Base-by-base conservation (phyloP, 1,139 yeast species). In the Hansenula anomala region DNA sequence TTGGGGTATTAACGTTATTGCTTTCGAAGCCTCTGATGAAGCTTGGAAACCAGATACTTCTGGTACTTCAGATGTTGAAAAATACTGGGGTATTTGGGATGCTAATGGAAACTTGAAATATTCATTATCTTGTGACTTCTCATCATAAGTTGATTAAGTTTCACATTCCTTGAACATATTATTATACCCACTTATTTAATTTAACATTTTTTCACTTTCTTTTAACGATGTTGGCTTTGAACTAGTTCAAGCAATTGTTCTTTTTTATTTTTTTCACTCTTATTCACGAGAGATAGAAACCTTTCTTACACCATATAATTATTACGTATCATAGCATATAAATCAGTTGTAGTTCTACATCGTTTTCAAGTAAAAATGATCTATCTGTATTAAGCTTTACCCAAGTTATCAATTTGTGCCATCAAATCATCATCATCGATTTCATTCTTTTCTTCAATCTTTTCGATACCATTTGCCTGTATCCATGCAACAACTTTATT, bases 1-100 rank as follows among this genome's bases (percentile, higher is more conserved):
- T 44, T 88, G 96, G 95, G 97, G 97, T 60, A 69, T 90, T 58
- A 87, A 90, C 64, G 92, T 89, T 40, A 79, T 88, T 60, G 90
- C 80, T 37, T 90, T 90, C 59, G 97, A 90, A 75, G 96, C 96
- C 39, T 82, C 81, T 54, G 97, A 90, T 63, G 97, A 90, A 73
- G 76, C 85, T 46, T 90, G 97, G 96, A 90, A 90, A 73, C 96
- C 96, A 56, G 75, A 78, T 62, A 78, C 95, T 51, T 80, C 92
- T 41, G 95, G 90, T 56, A 80, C 88, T 48, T 68, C 78, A 46
- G 90, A 80, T 58, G 95, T 87, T 52, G 97, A 89, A 71, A 80
- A 82, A 64, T 78, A 86, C 73, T 89, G 96, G 96, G 97, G 97
- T 71, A 84, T 86, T 45, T 84, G 81, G 71, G 82, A 79, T 52